phyloP scores from a whole-genome alignment of 1,284 basidiomycete species.

The Microbotryum saponariae region DNA sequence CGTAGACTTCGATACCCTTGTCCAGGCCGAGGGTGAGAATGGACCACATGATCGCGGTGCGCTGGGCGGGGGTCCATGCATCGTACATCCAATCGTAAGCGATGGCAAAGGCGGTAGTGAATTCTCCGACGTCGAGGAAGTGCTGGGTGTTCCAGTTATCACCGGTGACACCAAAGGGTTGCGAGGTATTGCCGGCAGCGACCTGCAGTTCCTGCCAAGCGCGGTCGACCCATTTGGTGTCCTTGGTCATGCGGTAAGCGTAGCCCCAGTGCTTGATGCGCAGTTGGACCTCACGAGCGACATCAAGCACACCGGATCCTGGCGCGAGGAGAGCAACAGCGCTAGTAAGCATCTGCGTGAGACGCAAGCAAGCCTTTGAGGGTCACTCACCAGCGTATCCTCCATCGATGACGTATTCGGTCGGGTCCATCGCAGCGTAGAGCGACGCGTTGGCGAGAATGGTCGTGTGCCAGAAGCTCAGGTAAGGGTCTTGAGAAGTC shows the following conservation, averaged over 20 bases:
- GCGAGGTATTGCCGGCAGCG: conserved; percentile 53
- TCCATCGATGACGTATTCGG: conserved; percentile 30
- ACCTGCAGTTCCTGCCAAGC: conserved; percentile 71
- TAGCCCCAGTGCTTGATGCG: conserved; percentile 87
- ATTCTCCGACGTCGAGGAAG: conserved; percentile 89
- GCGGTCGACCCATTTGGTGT: conserved; percentile 75
- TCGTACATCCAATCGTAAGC: conserved; percentile 92
- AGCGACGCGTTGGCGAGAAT: conserved; percentile 79
- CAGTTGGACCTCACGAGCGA: conserved; percentile 78
- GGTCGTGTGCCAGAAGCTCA: conserved; percentile 77
- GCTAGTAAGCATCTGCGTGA: too few species aligned
- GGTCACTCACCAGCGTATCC: conserved; percentile 38
- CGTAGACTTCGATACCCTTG: conserved; percentile 41
- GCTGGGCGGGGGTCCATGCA: conserved; percentile 66
- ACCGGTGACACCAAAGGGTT: conserved; percentile 49
- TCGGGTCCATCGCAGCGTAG: conserved; percentile 48
- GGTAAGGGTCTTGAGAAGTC: conserved; percentile 77
- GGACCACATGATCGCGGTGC: conserved; percentile 58
- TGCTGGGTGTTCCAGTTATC: conserved; percentile 49
- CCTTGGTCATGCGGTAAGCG: conserved; percentile 78
- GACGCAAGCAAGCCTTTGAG: too few species aligned
- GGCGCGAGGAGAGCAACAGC: too few species aligned
- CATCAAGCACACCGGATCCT: conserved; percentile 79
- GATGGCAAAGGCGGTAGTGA: conserved; percentile 73
- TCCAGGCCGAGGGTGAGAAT: conserved; percentile 71